Percentiles rank a stretch among this genome's conserved stretches.
phyloP scores from a whole-genome alignment of 257 asterid genomes.

The Plantago ovata region DNA sequence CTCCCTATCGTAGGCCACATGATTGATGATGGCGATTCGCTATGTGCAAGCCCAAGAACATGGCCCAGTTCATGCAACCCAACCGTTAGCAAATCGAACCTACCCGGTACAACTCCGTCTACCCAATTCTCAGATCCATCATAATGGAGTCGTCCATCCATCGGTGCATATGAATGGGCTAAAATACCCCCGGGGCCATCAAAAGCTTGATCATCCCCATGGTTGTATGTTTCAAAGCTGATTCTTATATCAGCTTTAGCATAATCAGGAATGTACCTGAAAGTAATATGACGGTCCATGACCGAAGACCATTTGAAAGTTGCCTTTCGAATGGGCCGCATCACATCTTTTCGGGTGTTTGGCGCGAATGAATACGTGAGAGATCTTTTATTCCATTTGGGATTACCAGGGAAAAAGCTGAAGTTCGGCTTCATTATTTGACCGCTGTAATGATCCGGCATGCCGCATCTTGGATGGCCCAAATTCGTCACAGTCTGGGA shows the following conservation, averaged over 20 bases:
- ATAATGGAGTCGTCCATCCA: slow-evolving; percentile 19
- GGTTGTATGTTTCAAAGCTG: slow-evolving; percentile 8
- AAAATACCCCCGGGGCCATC: slow-evolving; percentile 20
- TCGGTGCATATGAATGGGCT: slow-evolving; percentile 25
- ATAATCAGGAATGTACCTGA: background rate
- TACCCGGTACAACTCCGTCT: background rate
- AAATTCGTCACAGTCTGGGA: slow-evolving; percentile 6
- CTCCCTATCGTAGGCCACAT: slow-evolving; percentile 1
- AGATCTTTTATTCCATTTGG: slow-evolving; percentile 13
- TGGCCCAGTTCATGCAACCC: slow-evolving; percentile 28
- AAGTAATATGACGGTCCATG: background rate
- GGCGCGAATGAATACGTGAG: slow-evolving; percentile 15
- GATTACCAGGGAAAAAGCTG: slow-evolving; percentile 4
- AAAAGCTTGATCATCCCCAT: slow-evolving; percentile 17
- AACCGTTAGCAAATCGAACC: slow-evolving; percentile 15
- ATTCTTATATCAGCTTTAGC: slow-evolving; percentile 5
- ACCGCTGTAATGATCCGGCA: slow-evolving; percentile 16
- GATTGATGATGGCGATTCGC: slow-evolving; percentile 1
- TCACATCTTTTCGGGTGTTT: background rate
- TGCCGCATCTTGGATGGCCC: slow-evolving; percentile 18
- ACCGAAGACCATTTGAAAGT: slow-evolving; percentile 11
- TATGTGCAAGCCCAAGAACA: slow-evolving; percentile 27
- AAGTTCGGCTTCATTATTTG: background rate
- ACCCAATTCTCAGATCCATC: slow-evolving; percentile 25
- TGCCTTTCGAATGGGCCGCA: background rate